Evolutionary conservation across 306 rosid species (phyloP).

Genomic region (Casuarina equisetifolia): DNA sequence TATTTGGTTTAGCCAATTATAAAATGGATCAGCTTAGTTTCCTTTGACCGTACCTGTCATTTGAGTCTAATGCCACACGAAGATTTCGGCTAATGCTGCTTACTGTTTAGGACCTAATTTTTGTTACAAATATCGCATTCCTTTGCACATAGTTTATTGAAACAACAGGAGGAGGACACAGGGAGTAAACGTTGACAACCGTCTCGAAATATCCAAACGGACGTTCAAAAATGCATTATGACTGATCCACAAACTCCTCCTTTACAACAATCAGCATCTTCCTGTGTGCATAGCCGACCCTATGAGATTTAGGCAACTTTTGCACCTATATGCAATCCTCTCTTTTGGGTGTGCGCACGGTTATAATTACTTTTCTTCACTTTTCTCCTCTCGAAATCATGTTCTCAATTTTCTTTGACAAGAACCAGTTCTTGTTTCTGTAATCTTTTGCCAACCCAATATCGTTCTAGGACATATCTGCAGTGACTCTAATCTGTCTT

Average conservation of each 20-base stretch:
- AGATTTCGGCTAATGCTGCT: conserved; percentile 23
- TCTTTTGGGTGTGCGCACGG: neutral
- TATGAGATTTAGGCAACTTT: neutral
- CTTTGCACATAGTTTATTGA: neutral
- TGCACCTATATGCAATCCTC: neutral
- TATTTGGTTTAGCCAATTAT: neutral
- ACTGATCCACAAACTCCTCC: neutral
- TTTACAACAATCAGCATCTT: too few species aligned
- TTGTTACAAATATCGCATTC: neutral
- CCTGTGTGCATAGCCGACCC: neutral
- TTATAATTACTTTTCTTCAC: neutral
- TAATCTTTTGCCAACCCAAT: too few species aligned
- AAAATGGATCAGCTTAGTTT: conserved; percentile 18
- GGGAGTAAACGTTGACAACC: neutral
- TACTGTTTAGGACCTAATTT: conserved; percentile 2
- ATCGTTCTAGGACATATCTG: too few species aligned
- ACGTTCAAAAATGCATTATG: neutral
- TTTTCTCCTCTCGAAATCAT: too few species aligned
- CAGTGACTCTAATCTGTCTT: too few species aligned
- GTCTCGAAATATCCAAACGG: neutral
- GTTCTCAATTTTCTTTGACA: too few species aligned
- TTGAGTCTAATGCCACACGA: conserved; percentile 3
- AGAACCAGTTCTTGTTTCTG: too few species aligned
- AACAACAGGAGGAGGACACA: neutral
- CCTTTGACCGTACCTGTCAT: conserved; percentile 35